Percentiles rank a stretch among this genome's conserved stretches.
These are phyloP conservation scores for Astrephomene gubernaculifera DNA, from an alignment of 139 green algal genomes.

Conservation along the genomic window DNA sequence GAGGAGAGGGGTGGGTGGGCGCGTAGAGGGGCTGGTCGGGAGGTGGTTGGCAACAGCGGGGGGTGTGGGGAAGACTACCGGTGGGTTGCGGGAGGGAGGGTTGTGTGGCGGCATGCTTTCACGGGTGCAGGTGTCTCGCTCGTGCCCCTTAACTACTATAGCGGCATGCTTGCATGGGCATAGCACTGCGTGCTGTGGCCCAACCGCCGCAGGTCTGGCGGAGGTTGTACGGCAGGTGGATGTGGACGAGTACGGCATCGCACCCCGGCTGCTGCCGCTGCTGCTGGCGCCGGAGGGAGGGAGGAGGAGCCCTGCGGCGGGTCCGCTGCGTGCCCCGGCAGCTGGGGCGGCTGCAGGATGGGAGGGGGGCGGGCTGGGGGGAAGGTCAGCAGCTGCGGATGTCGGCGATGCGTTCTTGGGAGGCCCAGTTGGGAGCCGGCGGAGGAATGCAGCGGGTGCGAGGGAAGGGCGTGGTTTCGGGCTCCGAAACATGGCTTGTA, in stretches of 20 bases:
- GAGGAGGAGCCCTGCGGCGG: no score
- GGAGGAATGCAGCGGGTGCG: no score
- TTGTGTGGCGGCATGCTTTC: not conserved
- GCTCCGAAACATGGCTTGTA: no score
- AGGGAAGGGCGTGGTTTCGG: no score
- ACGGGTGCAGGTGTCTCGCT: not conserved
- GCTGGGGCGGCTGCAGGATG: no score
- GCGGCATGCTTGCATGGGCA: not conserved
- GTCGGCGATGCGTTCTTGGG: no score
- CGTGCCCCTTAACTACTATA: not conserved
- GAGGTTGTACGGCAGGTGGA: conserved; percentile 7
- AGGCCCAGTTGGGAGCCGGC: no score
- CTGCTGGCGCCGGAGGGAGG: conserved; percentile 8
- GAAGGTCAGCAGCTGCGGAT: no score
- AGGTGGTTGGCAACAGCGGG: not conserved
- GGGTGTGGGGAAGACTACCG: no score
- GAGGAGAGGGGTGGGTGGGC: not conserved
- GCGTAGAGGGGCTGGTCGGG: no score
- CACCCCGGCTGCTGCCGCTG: conserved; percentile 16
- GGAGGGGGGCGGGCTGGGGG: no score
- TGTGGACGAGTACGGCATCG: conserved; percentile 22
- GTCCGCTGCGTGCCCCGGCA: no score
- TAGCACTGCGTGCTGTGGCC: not conserved
- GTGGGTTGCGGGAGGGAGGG: not conserved
- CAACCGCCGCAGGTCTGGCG: not conserved